Conservation (phyloP, 768 basidiomycete species). For the Leccinum disarticulatum region DNA sequence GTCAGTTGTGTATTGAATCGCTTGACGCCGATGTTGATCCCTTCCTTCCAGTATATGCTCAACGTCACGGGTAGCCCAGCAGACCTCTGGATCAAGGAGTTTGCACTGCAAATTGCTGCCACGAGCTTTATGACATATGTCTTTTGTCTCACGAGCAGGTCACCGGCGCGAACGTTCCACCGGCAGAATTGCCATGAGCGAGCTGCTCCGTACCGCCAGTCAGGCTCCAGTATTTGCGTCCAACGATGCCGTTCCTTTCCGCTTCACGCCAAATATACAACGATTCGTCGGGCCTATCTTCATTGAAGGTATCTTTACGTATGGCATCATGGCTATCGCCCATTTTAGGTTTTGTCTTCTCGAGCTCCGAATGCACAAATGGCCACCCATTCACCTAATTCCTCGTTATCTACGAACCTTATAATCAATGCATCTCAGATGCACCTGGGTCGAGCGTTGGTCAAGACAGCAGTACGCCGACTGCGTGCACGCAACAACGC, state of each 20-base stretch:
- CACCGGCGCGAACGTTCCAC: slow-evolving; percentile 79
- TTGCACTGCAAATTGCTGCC: slow-evolving; percentile 85
- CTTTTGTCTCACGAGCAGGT: slow-evolving; percentile 79
- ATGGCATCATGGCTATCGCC: slow-evolving; percentile 86
- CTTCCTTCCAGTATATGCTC: slow-evolving; percentile 76
- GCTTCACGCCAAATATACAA: slow-evolving; percentile 96
- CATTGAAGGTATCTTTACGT: slow-evolving; percentile 85
- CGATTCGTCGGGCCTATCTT: slow-evolving; percentile 85
- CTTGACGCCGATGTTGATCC: neutral
- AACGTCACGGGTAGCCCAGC: slow-evolving; percentile 79
- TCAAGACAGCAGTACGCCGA: too few relatives aligned
- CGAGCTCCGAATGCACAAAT: too few relatives aligned
- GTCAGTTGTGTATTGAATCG: slow-evolving; percentile 42
- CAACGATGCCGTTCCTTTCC: slow-evolving; percentile 91
- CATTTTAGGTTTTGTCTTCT: neutral
- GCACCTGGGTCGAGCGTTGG: too few relatives aligned
- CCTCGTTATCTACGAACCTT: too few relatives aligned
- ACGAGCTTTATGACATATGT: slow-evolving; percentile 91
- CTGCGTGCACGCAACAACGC: too few relatives aligned
- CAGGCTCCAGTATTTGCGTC: slow-evolving; percentile 68
- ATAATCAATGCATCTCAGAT: too few relatives aligned
- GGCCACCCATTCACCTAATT: too few relatives aligned
- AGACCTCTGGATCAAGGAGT: slow-evolving; percentile 96
- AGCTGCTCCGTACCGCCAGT: slow-evolving; percentile 65
- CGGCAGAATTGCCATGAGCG: slow-evolving; percentile 90